Evolutionary conservation across 139 green algal species (phyloP), one percentile per base, ranked within the genome.

Genomic region (Chlamydomonas eustigma): DNA sequence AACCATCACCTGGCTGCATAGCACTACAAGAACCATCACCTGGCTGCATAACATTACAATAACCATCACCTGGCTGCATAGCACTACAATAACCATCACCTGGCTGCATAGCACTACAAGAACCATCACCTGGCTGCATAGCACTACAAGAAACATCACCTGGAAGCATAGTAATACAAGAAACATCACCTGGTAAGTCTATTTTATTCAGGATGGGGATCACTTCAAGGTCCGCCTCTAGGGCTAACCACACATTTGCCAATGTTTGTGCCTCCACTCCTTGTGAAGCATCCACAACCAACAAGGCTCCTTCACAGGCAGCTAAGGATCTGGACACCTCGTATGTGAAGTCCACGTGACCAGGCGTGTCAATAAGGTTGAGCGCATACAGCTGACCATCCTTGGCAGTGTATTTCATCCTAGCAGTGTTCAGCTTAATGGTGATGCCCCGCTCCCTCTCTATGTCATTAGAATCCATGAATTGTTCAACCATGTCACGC

Each of bases 211-310:
- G 81, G 24, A 98, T 88, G 1, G 89, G 88, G 39, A 98, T 94
- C 85, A 98, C 95, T 72, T 98, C 95, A 37, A 99, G 84, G 64
- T 98, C 94, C 74, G 97, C 97, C 64, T 98, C 95, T 30, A 99
- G 66, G 1, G 95, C 95, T 31, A 98, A 81, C 86, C 97, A 99
- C 72, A 98, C 94, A 80, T 99, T 99, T 52, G 95, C 95, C 34
- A 99, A 83, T 1, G 95, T 99, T 85, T 99, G 95, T 1, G 95
- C 95, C 86, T 99, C 95, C 50, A 99, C 95, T 3, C 95, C 95
- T 86, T 99, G 95, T 31, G 81, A 84, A 0, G 95, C 95, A 78
- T 99, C 95, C 65, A 99, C 95, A 72, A 99, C 94, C 65, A 99
- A 89, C 74, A 99, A 85, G 52, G 93, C 95, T 28, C 95, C 95